These are phyloP conservation scores for Pyropia yezoensis DNA, from an alignment of 23 red algal species.

Conservation along the genomic window DNA sequence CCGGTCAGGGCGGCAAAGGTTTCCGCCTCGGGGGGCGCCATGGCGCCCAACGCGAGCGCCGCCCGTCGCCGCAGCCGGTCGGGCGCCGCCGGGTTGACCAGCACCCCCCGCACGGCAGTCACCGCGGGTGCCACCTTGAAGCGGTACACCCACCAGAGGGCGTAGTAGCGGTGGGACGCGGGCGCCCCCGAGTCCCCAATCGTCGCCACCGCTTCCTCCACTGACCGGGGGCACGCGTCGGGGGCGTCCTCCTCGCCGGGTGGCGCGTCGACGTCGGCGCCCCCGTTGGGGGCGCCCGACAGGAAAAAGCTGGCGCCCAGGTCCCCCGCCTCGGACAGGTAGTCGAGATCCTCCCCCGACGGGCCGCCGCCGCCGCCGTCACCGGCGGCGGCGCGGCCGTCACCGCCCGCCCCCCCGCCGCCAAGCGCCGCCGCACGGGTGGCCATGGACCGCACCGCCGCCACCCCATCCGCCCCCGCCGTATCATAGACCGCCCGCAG, in stretches of 20 bases:
- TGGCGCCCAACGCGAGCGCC: slow-evolving; percentile 85
- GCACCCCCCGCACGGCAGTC: slow-evolving; percentile 56
- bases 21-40: slow-evolving; percentile 17
- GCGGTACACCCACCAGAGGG: slow-evolving; percentile 91
- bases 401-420: background rate
- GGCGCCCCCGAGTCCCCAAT: slow-evolving; percentile 24
- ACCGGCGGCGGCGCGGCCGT: slow-evolving; percentile 3
- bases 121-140: slow-evolving; percentile 64
- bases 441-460: slow-evolving; percentile 40
- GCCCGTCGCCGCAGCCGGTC: slow-evolving; percentile 69
- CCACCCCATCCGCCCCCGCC: slow-evolving; percentile 50
- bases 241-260: slow-evolving; percentile 9
- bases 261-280: background rate
- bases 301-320: slow-evolving; percentile 37
- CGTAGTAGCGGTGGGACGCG: slow-evolving; percentile 66
- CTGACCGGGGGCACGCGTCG: slow-evolving; percentile 78
- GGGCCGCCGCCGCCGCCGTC: background rate
- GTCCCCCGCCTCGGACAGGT: slow-evolving; percentile 34
- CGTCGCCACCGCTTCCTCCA: slow-evolving; percentile 82
- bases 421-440: slow-evolving; percentile 9
- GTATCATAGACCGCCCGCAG: slow-evolving; percentile 71
- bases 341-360: slow-evolving; percentile 49
- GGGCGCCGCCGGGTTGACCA: slow-evolving; percentile 12
- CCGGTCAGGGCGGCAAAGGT: slow-evolving; percentile 36
- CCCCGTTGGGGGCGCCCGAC: background rate